These are phyloP conservation scores for Endocalyx cinctus DNA, from an alignment of 2,329 filamentous ascomycete genomes.

Conservation along the genomic window DNA sequence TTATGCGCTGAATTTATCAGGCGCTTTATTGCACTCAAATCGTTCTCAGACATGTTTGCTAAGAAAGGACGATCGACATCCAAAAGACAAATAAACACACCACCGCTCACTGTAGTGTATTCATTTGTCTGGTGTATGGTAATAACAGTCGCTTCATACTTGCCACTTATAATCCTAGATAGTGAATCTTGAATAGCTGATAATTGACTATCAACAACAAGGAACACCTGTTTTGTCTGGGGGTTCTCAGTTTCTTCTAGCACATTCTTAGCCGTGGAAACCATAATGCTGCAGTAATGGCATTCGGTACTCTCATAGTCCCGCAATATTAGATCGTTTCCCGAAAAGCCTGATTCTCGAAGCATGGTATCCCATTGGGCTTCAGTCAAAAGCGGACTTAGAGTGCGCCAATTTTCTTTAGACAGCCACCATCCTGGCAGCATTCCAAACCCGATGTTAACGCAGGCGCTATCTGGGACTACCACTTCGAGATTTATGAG, in stretches of 20 bases:
- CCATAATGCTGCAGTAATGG: too few species aligned
- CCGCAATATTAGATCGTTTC: slow-evolving; percentile 7
- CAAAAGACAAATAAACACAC: background rate
- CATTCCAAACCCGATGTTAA: slow-evolving; percentile 4
- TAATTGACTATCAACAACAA: too few species aligned
- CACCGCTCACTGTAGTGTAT: too few species aligned
- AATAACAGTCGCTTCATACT: too few species aligned
- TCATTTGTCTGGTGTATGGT: too few species aligned
- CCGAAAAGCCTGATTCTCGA: slow-evolving; percentile 6
- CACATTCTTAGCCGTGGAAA: too few species aligned
- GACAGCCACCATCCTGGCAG: slow-evolving; percentile 4
- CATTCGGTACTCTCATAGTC: slow-evolving; percentile 2
- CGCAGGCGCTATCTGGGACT: background rate
- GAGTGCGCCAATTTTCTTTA: background rate
- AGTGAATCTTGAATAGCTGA: too few species aligned
- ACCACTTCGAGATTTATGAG: background rate
- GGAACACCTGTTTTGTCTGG: too few species aligned
- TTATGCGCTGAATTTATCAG: background rate
- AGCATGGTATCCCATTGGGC: slow-evolving; percentile 5
- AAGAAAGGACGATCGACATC: background rate
- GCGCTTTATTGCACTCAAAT: background rate
- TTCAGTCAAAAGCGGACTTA: slow-evolving; percentile 1
- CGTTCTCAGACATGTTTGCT: background rate
- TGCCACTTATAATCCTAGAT: too few species aligned
- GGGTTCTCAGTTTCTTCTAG: too few species aligned